A percentile compares a stretch with the other conserved stretches of the same genome.
Conservation (phyloP, 2,329 filamentous ascomycete genomes). For the Clarireedia paspali region DNA sequence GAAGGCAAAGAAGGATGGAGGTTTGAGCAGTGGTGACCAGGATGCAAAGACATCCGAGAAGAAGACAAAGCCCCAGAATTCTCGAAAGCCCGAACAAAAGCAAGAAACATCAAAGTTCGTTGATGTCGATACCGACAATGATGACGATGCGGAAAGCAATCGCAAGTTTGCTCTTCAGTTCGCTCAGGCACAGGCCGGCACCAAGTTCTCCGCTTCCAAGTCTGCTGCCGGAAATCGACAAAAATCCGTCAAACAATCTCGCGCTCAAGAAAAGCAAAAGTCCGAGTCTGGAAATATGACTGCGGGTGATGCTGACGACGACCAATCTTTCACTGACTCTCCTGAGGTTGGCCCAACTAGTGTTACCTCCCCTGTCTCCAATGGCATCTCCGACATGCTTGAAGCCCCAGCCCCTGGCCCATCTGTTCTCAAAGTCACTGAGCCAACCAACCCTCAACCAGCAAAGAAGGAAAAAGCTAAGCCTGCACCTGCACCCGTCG, state of each 20-base stretch:
- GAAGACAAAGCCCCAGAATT: slow-evolving; percentile 15
- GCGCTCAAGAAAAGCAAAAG: slow-evolving; percentile 43
- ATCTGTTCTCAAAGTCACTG: slow-evolving; percentile 71
- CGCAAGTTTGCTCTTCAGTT: slow-evolving; percentile 72
- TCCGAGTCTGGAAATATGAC: slow-evolving; percentile 39
- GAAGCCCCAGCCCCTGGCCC: slow-evolving; percentile 62
- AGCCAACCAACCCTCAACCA: slow-evolving; percentile 46
- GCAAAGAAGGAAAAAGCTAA: slow-evolving; percentile 56
- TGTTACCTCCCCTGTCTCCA: slow-evolving; percentile 29
- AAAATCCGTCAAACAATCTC: slow-evolving; percentile 64
- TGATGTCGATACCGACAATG: slow-evolving; percentile 32
- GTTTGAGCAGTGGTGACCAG: slow-evolving; percentile 19
- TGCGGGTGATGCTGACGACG: slow-evolving; percentile 72
- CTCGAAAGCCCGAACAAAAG: slow-evolving; percentile 4
- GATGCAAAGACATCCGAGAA: slow-evolving; percentile 17
- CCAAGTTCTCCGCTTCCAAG: slow-evolving; percentile 43
- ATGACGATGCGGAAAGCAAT: slow-evolving; percentile 50
- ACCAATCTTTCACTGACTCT: slow-evolving; percentile 63
- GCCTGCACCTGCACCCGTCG: slow-evolving; percentile 52
- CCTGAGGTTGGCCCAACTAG: slow-evolving; percentile 51
- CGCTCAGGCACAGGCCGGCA: slow-evolving; percentile 60
- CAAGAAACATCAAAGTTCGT: slow-evolving; percentile 1
- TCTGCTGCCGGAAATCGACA: slow-evolving; percentile 35
- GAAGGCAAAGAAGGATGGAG: slow-evolving; percentile 21
- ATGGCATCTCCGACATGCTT: slow-evolving; percentile 81